Evolutionary conservation across 2,329 filamentous ascomycete species (phyloP), one percentile per base, ranked within the genome.

Genomic region (Cladosporium sp.): DNA sequence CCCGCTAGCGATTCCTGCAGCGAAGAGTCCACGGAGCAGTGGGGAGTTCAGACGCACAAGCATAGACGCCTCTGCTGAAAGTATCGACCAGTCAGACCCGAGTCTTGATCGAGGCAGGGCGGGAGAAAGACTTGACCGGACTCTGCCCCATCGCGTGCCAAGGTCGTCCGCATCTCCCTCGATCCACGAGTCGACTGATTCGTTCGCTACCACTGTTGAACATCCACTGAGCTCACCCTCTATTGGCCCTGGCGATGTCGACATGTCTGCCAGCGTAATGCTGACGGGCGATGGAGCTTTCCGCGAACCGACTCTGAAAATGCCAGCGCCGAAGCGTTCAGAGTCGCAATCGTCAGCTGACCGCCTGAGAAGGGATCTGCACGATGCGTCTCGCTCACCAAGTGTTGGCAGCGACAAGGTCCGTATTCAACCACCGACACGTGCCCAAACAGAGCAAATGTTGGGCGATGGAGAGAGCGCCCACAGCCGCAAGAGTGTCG

Each of bases 211-310:
- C 3, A 64, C 67, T 2, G 67, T 67, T 3, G 70, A 71, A 20
- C 65, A 65, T 13, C 62, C 58, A 8, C 48, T 64, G 19, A 65
- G 57, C 20, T 64, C 57, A 57, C 64, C 19, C 37, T 63, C 56
- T 58, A 61, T 25, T 47, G 49, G 56, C 28, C 47, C 48, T 58
- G 48, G 34, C 7, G 60, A 61, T 15, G 58, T 58, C 7, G 61
- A 70, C 56, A 70, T 88, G 48, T 95, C 92, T 3, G 93, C 90
- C 2, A 97, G 93, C 70, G 91, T 96, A 72, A 97, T 97, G 36
- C 76, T 99, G 8, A 83, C 84, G 54, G 85, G 89, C 34, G 97
- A 91, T 65, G 90, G 94, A 65, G 88, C 97, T 8, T 97, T 99
- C 67, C 86, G 89, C 63, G 87, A 86, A 24, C 91, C 91, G 15